phyloP scores from a whole-genome alignment of 495 filamentous ascomycete genomes.

The Penicillium soppii region DNA sequence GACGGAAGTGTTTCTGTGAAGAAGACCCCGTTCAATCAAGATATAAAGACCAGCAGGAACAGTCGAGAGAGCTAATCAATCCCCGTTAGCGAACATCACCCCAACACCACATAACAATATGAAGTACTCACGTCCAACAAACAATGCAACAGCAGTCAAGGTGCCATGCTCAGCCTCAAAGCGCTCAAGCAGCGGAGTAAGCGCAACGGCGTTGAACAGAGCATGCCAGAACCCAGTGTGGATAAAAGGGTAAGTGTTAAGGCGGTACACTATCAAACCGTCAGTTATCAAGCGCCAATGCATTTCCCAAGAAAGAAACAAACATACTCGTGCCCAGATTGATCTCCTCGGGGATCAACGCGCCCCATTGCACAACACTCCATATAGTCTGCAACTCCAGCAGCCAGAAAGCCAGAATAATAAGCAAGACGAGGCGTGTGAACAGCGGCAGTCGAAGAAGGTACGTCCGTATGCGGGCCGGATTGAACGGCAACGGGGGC shows the following conservation, averaged over 20 bases:
- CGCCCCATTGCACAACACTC: conserved; percentile 71
- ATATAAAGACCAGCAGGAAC: conserved; percentile 74
- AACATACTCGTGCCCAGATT: conserved; percentile 71
- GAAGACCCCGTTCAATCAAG: conserved; percentile 64
- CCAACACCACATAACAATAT: background rate
- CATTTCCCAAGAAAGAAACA: background rate
- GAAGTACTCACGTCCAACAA: conserved; percentile 79
- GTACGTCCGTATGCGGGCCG: conserved; percentile 61
- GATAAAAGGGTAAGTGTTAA: conserved; percentile 90
- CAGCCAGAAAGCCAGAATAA: conserved; percentile 68
- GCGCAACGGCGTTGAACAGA: conserved; percentile 72
- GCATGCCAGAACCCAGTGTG: conserved; percentile 78
- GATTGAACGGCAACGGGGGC: conserved; percentile 49
- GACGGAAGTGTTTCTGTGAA: conserved; percentile 64
- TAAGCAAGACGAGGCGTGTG: conserved; percentile 70
- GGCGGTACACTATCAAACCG: conserved; percentile 76
- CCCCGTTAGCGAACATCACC: conserved; percentile 12
- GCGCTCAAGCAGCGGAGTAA: conserved; percentile 82
- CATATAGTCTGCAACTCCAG: conserved; percentile 63
- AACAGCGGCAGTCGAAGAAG: conserved; percentile 82
- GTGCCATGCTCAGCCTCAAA: conserved; percentile 96
- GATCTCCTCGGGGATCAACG: conserved; percentile 74
- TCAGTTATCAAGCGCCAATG: conserved; percentile 4
- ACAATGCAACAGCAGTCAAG: conserved; percentile 76
- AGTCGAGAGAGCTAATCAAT: conserved; percentile 67